phyloP scores from a whole-genome alignment of 2,329 filamentous ascomycete genomes.

The Drechslera avenae region DNA sequence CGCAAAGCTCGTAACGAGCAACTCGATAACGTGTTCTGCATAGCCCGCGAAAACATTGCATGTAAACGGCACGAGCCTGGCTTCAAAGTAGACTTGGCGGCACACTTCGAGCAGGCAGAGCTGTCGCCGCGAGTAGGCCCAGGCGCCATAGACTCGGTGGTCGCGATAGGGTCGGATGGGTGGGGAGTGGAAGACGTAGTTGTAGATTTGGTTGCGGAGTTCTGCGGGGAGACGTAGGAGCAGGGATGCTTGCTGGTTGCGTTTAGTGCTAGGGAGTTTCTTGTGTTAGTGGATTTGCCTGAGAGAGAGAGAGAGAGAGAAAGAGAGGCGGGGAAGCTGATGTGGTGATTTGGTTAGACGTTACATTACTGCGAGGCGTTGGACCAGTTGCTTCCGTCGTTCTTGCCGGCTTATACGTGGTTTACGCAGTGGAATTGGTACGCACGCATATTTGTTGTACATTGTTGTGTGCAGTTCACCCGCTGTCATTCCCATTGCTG shows the following conservation, averaged over 20 bases:
- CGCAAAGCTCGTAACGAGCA: slow-evolving; percentile 1
- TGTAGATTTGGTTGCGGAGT: slow-evolving; percentile 13
- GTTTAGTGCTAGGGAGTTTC: neutral
- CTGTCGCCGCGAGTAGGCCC: neutral
- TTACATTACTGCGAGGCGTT: no score
- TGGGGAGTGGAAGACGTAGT: neutral
- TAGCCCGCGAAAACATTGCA: slow-evolving; percentile 8
- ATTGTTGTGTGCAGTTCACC: neutral
- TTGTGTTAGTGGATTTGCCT: neutral
- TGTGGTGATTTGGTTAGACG: no score
- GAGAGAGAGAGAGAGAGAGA: neutral
- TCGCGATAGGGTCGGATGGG: neutral
- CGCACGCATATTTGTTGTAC: neutral
- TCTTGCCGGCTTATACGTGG: no score
- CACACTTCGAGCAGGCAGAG: neutral
- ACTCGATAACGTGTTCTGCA: slow-evolving; percentile 7
- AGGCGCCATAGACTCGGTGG: neutral
- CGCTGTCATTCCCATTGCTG: no score
- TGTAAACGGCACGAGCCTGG: slow-evolving; percentile 3
- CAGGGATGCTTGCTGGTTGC: slow-evolving; percentile 8
- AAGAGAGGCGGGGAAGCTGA: no score
- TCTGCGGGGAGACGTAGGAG: slow-evolving; percentile 15
- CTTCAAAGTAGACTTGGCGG: slow-evolving; percentile 8
- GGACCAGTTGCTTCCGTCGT: no score
- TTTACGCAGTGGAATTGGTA: no score